Evolutionary conservation across 2,329 filamentous ascomycete species (phyloP), one percentile per base, ranked within the genome.

Genomic region (Aspergillus sp.): DNA sequence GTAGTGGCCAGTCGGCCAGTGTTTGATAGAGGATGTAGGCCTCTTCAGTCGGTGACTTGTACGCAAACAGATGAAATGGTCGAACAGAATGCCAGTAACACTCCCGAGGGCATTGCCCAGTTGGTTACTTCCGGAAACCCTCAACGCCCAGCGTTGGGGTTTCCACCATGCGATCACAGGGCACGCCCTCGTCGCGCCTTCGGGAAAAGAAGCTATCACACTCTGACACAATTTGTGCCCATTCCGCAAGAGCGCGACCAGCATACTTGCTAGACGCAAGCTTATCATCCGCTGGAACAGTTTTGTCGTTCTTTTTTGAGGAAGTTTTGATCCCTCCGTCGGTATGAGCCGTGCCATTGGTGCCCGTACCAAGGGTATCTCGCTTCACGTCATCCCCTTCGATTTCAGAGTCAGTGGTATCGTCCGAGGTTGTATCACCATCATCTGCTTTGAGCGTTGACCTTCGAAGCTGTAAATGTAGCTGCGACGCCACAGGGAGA

Each of bases 131-230:
- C 52, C 82, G 79, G 70, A 87, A 86, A 51, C 79, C 80, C 63
- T 88, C 86, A 39, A 88, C 85, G 39, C 83, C 83, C 59, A 88
- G 71, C 3, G 78, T 82, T 23, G 86, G 86, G 39, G 84, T 87
- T 70, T 88, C 86, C 35, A 88, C 84, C 56, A 79, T 73, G 52
- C 76, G 76, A 66, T 85, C 82, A 31, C 69, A 71, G 2, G 84
- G 83, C 17, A 87, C 84, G 19, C 86, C 86, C 68, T 88, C 86
- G 49, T 82, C 81, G 65, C 82, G 84, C 61, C 86, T 76, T 56
- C 85, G 76, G 55, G 85, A 80, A 63, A 86, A 87, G 73, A 88
- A 88, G 62, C 81, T 84, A 65, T 86, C 82, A 64, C 83, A 87
- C 65, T 88, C 86, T 23, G 80, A 79, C 8, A 86, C 80, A 31